Percentiles rank a stretch among this genome's conserved stretches.
phyloP scores from a whole-genome alignment of 108 stramenopile genomes.

The Skeletonema costatum region DNA sequence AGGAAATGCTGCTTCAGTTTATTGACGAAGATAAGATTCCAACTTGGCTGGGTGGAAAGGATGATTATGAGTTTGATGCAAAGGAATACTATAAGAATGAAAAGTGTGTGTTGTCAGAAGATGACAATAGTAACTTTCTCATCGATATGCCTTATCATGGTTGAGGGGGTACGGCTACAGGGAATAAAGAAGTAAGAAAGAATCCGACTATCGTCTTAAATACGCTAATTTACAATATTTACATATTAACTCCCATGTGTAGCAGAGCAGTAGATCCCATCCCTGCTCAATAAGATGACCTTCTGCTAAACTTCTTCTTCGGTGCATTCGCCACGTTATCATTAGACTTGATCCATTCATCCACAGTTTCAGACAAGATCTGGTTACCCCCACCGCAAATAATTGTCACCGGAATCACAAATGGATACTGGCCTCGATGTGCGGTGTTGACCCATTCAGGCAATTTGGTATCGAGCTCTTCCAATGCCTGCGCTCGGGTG shows the following conservation, averaged over 20 bases:
- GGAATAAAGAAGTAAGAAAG: background rate
- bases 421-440: constrained; percentile 38
- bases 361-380: constrained; percentile 33
- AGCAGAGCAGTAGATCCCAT: too few relatives aligned
- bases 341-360: constrained; percentile 35
- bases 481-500: constrained; percentile 23
- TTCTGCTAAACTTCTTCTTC: constrained; percentile 24
- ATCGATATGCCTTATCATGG: constrained; percentile 71
- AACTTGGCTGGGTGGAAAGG: constrained; percentile 62
- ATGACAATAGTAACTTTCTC: constrained; percentile 44
- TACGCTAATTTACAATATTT: too few relatives aligned
- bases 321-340: constrained; percentile 43
- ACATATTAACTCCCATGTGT: too few relatives aligned
- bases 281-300: background rate
- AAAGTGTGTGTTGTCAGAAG: constrained; percentile 51
- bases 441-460: constrained; percentile 36
- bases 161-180: background rate
- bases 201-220: too few relatives aligned
- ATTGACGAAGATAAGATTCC: constrained; percentile 67
- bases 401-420: constrained; percentile 31
- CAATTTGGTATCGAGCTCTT: constrained; percentile 21
- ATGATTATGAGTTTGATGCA: constrained; percentile 57
- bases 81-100: constrained; percentile 52
- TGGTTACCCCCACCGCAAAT: constrained; percentile 43
- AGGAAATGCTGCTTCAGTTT: constrained; percentile 53